Percentiles rank a stretch among this genome's conserved stretches.
Conservation (phyloP, 1,284 basidiomycete species). For the Nidula niveotomentosa region DNA sequence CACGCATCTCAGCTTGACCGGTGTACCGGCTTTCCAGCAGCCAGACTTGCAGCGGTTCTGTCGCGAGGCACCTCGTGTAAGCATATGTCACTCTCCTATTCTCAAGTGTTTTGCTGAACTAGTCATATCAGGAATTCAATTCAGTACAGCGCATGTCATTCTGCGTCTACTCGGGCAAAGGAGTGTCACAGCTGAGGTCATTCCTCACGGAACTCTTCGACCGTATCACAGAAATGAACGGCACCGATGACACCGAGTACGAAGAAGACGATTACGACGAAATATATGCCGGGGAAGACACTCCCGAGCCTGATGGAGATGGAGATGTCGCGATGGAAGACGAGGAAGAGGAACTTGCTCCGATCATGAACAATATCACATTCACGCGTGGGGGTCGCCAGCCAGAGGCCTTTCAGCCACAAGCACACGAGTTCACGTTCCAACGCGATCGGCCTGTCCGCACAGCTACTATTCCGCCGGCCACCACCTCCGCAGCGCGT, state of each 20-base stretch:
- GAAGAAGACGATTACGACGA: conserved; percentile 68
- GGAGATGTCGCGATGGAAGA: conserved; percentile 33
- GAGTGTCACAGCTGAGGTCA: conserved; percentile 81
- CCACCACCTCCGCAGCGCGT: background rate
- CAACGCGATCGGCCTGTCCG: conserved; percentile 20
- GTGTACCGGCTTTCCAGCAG: conserved; percentile 90
- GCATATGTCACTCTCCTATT: conserved; percentile 19
- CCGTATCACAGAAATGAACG: conserved; percentile 68
- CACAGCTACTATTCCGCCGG: conserved; percentile 21
- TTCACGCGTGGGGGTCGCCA: conserved; percentile 4
- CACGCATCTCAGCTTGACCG: conserved; percentile 95
- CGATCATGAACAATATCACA: conserved; percentile 24
- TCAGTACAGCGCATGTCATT: conserved; percentile 90
- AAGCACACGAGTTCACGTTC: conserved; percentile 28
- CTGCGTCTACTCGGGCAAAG: conserved; percentile 95
- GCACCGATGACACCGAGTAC: conserved; percentile 72
- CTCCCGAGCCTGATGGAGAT: conserved; percentile 47
- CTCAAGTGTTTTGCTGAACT: conserved; percentile 2
- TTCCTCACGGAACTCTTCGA: conserved; percentile 76
- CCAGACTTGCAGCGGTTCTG: conserved; percentile 90
- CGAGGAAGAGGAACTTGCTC: conserved; percentile 22
- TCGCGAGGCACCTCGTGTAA: conserved; percentile 81
- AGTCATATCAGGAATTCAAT: conserved; percentile 79
- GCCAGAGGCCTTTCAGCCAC: conserved; percentile 12
- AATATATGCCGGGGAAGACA: conserved; percentile 50